phyloP scores from a whole-genome alignment of 345 rosid genomes.

The Noccaea caerulescens region DNA sequence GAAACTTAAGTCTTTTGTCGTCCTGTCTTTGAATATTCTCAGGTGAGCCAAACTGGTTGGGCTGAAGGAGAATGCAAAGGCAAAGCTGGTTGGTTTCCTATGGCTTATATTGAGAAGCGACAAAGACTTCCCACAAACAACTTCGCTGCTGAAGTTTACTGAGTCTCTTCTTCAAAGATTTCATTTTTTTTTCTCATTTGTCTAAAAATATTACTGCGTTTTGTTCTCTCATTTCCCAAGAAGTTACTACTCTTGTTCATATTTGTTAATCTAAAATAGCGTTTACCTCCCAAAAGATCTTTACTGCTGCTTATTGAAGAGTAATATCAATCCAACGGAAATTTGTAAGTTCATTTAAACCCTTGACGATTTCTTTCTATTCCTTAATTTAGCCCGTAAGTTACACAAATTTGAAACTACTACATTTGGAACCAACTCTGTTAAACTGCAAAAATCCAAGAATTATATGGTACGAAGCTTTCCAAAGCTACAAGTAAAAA shows the following conservation, averaged over 20 bases:
- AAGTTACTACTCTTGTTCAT: constrained; percentile 31
- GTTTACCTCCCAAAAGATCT: background rate
- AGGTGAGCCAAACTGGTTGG: constrained; percentile 91
- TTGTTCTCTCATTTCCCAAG: constrained; percentile 1
- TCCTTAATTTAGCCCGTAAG: background rate
- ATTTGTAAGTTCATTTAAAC: background rate
- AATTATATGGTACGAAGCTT: background rate
- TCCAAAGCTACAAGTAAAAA: background rate
- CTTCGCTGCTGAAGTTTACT: constrained; percentile 53
- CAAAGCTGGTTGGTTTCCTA: constrained; percentile 95
- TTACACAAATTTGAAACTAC: background rate
- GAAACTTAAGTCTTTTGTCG: background rate
- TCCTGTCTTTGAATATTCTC: constrained; percentile 21
- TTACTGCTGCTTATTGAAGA: background rate
- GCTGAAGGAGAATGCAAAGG: constrained; percentile 98
- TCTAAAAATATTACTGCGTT: constrained; percentile 1
- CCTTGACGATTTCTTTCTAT: background rate
- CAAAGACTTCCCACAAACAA: constrained; percentile 71
- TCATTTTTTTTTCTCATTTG: constrained; percentile 6
- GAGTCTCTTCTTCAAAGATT: constrained; percentile 31
- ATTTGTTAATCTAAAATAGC: constrained; percentile 27
- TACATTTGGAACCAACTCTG: too few relatives aligned
- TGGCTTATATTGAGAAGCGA: constrained; percentile 82
- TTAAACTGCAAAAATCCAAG: too few relatives aligned
- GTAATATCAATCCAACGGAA: too few relatives aligned